Percentiles rank a stretch among this genome's conserved stretches.
phyloP scores from a whole-genome alignment of 2,329 filamentous ascomycete genomes.

The Dryadomyces quercivorus region DNA sequence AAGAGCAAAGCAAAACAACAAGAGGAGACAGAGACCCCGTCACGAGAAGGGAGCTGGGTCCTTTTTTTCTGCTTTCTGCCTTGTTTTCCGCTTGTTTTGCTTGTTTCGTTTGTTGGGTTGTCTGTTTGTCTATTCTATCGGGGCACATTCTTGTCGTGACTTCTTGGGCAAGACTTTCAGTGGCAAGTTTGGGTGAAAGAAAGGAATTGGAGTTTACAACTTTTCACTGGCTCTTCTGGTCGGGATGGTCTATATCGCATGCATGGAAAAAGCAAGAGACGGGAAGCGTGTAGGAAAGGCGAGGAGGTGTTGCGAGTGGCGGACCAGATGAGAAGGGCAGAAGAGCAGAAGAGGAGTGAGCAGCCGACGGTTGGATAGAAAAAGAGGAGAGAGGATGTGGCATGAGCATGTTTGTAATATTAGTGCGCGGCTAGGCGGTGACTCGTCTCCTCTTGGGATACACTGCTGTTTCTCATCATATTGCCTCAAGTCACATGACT shows the following conservation, averaged over 20 bases:
- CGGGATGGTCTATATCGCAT: slow-evolving; percentile 1
- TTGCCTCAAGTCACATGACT: background rate
- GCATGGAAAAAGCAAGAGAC: background rate
- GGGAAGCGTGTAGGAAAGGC: background rate
- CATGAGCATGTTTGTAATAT: slow-evolving; percentile 10
- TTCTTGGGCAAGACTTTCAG: background rate
- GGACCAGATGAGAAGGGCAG: background rate
- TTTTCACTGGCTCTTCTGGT: slow-evolving; percentile 1
- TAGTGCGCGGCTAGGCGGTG: slow-evolving; percentile 7
- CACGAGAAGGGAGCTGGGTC: too few species aligned
- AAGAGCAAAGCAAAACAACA: background rate
- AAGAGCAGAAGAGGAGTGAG: background rate
- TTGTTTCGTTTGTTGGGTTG: too few species aligned
- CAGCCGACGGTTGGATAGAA: slow-evolving; percentile 6
- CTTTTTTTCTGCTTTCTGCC: too few species aligned
- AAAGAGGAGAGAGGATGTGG: background rate
- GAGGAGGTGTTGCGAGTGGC: background rate
- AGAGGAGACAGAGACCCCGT: background rate
- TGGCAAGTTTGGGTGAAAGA: background rate
- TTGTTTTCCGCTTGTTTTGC: too few species aligned
- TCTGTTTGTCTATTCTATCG: background rate
- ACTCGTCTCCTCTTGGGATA: slow-evolving; percentile 2
- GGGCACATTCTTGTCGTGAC: background rate
- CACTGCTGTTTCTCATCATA: slow-evolving; percentile 2
- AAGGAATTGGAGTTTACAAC: slow-evolving; percentile 3